Evolutionary conservation across 2,329 filamentous ascomycete genomes (phyloP).

Genomic region (Venturia pyrina): DNA sequence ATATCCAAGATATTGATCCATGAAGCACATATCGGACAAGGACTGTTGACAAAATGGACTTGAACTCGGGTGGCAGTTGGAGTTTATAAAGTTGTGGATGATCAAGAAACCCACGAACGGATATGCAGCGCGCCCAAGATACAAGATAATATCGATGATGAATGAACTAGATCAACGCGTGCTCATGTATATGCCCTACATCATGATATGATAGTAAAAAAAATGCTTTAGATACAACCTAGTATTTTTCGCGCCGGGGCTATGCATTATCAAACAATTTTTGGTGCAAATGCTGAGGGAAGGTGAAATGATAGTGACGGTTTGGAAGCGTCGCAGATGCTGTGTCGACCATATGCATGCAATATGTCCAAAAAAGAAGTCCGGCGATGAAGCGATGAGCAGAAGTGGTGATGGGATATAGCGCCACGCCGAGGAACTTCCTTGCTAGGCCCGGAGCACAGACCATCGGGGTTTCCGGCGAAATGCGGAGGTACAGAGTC

Average conservation of each 20-base stretch:
- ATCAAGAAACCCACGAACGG: too few relatives aligned
- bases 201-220: neutral
- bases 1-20: too few relatives aligned
- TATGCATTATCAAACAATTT: neutral
- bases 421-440: neutral
- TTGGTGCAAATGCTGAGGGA: neutral
- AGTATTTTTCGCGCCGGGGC: neutral
- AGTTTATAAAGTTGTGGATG: too few relatives aligned
- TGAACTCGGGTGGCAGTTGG: neutral
- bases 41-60: neutral
- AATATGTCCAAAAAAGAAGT: neutral
- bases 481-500: too few relatives aligned
- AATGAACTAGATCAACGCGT: too few relatives aligned
- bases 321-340: neutral
- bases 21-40: neutral
- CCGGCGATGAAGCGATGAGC: neutral
- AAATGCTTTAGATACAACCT: neutral
- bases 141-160: neutral
- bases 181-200: neutral
- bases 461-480: neutral
- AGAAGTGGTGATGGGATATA: neutral
- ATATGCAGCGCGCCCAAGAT: neutral
- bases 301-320: neutral
- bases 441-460: neutral
- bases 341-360: neutral